Evolutionary conservation across 2,329 filamentous ascomycete species (phyloP).

Genomic region (Diaporthe ilicicola): DNA sequence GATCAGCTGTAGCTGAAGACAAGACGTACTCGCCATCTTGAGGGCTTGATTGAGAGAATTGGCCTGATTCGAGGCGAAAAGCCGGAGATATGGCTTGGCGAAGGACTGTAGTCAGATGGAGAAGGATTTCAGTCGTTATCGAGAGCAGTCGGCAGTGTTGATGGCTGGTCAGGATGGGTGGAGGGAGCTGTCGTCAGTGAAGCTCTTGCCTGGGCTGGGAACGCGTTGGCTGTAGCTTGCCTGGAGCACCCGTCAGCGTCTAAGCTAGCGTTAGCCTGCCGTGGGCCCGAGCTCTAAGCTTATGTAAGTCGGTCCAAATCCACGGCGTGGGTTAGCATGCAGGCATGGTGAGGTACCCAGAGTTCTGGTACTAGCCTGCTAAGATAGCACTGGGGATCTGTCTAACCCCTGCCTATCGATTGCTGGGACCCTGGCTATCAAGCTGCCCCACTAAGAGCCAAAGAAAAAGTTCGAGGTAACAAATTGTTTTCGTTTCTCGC

Average conservation of each 20-base stretch:
- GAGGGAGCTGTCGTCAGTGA: conserved; percentile 37
- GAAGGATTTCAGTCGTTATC: conserved; percentile 29
- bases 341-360: neutral
- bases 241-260: conserved; percentile 44
- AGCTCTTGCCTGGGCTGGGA: conserved; percentile 33
- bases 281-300: conserved; percentile 26
- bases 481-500: neutral
- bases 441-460: conserved; percentile 28
- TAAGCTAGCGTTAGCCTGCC: conserved; percentile 28
- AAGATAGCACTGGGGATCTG: neutral
- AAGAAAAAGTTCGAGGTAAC: conserved; percentile 25
- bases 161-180: neutral
- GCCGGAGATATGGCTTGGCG: neutral
- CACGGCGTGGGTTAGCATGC: neutral
- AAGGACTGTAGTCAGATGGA: neutral
- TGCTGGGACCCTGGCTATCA: conserved; percentile 24
- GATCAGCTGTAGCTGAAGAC: conserved; percentile 29
- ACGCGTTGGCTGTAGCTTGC: conserved; percentile 59
- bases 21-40: conserved; percentile 62
- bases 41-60: conserved; percentile 32
- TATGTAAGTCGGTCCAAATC: conserved; percentile 4
- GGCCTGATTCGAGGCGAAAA: neutral
- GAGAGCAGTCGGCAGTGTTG: conserved; percentile 28
- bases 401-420: conserved; percentile 20
- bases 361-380: neutral